Evolutionary conservation across 139 green algal species (phyloP).

Genomic region (Auxenochlorella pyrenoidosa): DNA sequence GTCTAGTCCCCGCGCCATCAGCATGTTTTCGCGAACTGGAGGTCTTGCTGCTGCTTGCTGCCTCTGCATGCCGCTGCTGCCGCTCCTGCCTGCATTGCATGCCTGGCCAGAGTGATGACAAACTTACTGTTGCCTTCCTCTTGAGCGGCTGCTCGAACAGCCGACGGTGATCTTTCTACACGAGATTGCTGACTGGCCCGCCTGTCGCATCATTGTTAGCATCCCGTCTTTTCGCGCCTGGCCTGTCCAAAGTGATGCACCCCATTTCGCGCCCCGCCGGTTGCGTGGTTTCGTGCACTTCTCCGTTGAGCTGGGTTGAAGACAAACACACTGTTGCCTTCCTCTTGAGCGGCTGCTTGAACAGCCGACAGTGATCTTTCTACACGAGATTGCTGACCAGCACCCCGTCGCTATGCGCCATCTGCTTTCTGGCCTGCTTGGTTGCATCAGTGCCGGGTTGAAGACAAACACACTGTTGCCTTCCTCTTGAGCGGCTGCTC

Average conservation of each 20-base stretch:
- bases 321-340: background rate
- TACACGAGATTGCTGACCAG: conserved; percentile 53
- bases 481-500: conserved; percentile 13
- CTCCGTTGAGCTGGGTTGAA: conserved; percentile 7
- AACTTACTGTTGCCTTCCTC: background rate
- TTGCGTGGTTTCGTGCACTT: no score
- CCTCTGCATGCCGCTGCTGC: background rate
- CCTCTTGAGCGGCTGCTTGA: conserved; percentile 8
- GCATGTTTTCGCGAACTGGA: no score
- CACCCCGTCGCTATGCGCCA: no score
- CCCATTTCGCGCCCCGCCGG: no score
- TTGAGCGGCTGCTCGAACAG: conserved; percentile 5
- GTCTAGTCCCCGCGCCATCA: no score
- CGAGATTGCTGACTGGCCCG: conserved; percentile 50
- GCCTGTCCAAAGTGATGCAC: no score
- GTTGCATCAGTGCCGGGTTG: background rate
- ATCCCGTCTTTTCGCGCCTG: no score
- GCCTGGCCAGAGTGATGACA: conserved; percentile 14
- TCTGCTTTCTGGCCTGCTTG: background rate
- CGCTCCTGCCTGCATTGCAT: background rate
- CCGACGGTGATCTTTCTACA: conserved; percentile 37
- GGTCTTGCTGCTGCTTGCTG: background rate
- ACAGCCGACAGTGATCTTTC: conserved; percentile 22
- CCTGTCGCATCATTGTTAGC: background rate
- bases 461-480: conserved; percentile 3